Conservation (phyloP, 768 basidiomycete genomes). For the Hericium coralloides region DNA sequence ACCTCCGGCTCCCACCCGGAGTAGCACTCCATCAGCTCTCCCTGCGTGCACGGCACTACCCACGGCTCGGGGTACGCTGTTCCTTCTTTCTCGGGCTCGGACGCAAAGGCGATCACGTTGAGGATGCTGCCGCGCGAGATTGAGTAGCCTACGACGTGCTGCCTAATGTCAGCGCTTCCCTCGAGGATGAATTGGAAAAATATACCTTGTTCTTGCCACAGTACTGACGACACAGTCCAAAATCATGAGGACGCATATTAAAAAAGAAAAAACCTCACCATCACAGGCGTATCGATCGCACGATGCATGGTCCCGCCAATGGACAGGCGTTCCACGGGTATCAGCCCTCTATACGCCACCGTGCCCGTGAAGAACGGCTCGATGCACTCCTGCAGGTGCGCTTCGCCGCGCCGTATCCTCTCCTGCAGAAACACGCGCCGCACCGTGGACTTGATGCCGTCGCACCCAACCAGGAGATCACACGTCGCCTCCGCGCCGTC, state of each 20-base stretch:
- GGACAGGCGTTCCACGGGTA: constrained; percentile 29
- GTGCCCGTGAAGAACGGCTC: constrained; percentile 40
- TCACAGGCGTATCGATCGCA: constrained; percentile 31
- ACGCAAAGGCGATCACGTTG: constrained; percentile 36
- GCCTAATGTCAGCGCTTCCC: not conserved
- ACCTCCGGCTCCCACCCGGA: constrained; percentile 23
- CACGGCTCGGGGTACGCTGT: constrained; percentile 15
- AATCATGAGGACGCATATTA: not conserved
- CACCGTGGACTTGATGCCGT: constrained; percentile 24
- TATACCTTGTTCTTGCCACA: constrained; percentile 38
- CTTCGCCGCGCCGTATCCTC: constrained; percentile 6
- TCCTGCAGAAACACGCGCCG: constrained; percentile 24
- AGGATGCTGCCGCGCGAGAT: constrained; percentile 35
- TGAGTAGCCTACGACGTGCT: constrained; percentile 42
- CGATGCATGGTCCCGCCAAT: constrained; percentile 20
- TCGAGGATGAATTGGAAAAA: not conserved
- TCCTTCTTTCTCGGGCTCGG: constrained; percentile 27
- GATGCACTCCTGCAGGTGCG: constrained; percentile 23
- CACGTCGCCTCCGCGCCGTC: constrained; percentile 20
- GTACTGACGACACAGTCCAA: constrained; percentile 24
- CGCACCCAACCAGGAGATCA: constrained; percentile 25
- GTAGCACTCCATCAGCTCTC: constrained; percentile 21
- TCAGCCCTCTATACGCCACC: constrained; percentile 37
- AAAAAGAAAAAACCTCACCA: constrained; percentile 24
- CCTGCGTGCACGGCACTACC: constrained; percentile 16